Base-by-base conservation (phyloP, 1,139 yeast species). In the Ogataea hybrid region DNA sequence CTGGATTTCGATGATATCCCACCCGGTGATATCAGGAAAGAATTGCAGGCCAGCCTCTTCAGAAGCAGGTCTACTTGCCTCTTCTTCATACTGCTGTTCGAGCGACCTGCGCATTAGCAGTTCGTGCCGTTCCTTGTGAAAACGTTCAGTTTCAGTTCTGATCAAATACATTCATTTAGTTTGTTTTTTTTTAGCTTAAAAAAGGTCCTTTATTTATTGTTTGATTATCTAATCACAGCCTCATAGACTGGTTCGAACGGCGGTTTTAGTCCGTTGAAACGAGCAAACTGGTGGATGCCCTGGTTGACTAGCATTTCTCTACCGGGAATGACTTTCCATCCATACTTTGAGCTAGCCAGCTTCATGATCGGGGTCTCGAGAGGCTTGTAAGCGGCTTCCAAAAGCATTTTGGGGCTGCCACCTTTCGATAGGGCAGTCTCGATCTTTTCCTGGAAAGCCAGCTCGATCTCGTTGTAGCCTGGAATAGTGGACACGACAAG, bases 311-410 rank as follows among this genome's bases (percentile, higher is more conserved):
- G 74, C 95, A 92, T 86, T 56, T 88, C 89, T 31, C 84, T 81
- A 15, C 98, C 98, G 20, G 92, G 87, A 51, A 90, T 75, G 12
- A 81, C 82, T 22, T 70, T 72, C 96, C 96, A 89, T 3, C 61
- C 57, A 51, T 65, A 75, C 53, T 75, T 69, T 32, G 75, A 76
- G 32, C 63, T 60, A 2, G 97, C 96, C 33, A 85, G 61, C 56
- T 70, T 69, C 96, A 90, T 89, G 42, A 90, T 70, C 7, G 95
- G 94, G 0, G 97, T 90, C 11, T 81, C 71, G 29, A 77, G 68
- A 15, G 97, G 97, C 62, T 87, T 88, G 69, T 92, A 92, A 17
- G 97, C 95, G 28, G 97, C 97, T 56, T 92, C 98, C 43, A 92
- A 67, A 35, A 92, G 69, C 5, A 79, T 70, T 18, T 86, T 83